Conservation (phyloP, 192 early-diverging fungal genomes). For the Coemansia sp. region DNA sequence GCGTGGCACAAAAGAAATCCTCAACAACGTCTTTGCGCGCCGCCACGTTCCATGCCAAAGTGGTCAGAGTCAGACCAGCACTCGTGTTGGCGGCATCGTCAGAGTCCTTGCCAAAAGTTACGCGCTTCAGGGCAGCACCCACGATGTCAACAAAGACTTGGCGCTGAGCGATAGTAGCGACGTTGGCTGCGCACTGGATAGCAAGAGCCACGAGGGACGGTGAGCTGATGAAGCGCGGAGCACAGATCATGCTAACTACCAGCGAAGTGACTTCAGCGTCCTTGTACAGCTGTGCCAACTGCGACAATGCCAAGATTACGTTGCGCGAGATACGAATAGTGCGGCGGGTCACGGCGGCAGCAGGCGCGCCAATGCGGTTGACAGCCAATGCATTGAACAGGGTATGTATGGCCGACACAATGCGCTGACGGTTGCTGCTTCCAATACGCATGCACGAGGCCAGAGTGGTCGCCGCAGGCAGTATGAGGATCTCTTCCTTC, state of each 20-base stretch:
- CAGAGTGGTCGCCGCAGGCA: conserved; percentile 39
- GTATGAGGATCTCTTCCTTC: conserved; percentile 22
- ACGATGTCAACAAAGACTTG: conserved; percentile 65
- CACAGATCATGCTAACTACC: conserved; percentile 66
- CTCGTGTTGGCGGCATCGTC: conserved; percentile 17
- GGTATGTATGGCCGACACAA: conserved; percentile 35
- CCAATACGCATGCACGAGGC: conserved; percentile 20
- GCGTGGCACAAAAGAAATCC: conserved; percentile 24
- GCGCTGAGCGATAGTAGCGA: conserved; percentile 61
- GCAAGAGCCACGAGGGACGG: conserved; percentile 55
- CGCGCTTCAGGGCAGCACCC: conserved; percentile 32
- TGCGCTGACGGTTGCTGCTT: neutral
- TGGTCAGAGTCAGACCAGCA: conserved; percentile 29
- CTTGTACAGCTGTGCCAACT: conserved; percentile 25
- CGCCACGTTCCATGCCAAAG: conserved; percentile 30
- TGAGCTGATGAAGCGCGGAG: conserved; percentile 58
- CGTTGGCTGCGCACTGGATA: conserved; percentile 60
- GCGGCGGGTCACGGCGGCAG: neutral
- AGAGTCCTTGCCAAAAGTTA: conserved; percentile 24
- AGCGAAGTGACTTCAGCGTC: conserved; percentile 59
- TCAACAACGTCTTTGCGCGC: conserved; percentile 26
- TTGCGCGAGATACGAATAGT: conserved; percentile 43
- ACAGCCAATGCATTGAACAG: conserved; percentile 43
- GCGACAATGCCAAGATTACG: conserved; percentile 38
- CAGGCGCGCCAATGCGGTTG: conserved; percentile 10